Percentiles rank a stretch among this genome's conserved stretches.
Evolutionary conservation across 2,329 filamentous ascomycete species (phyloP).

Genomic region (Epichloe bromicola): DNA sequence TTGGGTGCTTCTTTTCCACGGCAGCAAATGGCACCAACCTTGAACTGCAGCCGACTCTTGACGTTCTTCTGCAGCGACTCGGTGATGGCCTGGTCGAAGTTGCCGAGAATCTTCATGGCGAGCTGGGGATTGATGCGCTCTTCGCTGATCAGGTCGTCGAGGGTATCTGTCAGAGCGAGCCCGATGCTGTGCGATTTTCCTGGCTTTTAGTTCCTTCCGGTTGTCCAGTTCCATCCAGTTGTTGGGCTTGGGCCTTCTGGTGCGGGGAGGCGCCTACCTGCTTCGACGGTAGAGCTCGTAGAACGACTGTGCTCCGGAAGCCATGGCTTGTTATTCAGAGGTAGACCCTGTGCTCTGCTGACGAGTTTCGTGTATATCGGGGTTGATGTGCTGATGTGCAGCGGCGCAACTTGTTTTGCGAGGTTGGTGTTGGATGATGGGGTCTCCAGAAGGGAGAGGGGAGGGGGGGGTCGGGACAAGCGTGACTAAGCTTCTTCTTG

Average conservation of each 20-base stretch:
- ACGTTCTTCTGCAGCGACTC: constrained; percentile 88
- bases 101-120: constrained; percentile 93
- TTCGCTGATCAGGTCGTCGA: constrained; percentile 91
- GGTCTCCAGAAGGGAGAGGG: neutral
- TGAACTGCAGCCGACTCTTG: constrained; percentile 83
- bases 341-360: neutral
- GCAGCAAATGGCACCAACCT: constrained; percentile 43
- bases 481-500: neutral
- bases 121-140: constrained; percentile 94
- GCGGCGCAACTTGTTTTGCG: neutral
- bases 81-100: constrained; percentile 89
- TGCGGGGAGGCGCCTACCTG: constrained; percentile 52
- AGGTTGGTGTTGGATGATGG: constrained; percentile 2
- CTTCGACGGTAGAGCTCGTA: constrained; percentile 98
- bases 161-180: constrained; percentile 83
- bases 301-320: constrained; percentile 42
- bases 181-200: constrained; percentile 56
- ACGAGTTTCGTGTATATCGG: neutral
- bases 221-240: neutral
- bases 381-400: neutral
- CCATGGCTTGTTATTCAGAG: constrained; percentile 22
- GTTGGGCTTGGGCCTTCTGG: neutral
- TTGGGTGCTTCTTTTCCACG: neutral
- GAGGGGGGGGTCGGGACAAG: no score
- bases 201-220: neutral